Conservation (phyloP, 257 asterid species). For the Solanum okadae region DNA sequence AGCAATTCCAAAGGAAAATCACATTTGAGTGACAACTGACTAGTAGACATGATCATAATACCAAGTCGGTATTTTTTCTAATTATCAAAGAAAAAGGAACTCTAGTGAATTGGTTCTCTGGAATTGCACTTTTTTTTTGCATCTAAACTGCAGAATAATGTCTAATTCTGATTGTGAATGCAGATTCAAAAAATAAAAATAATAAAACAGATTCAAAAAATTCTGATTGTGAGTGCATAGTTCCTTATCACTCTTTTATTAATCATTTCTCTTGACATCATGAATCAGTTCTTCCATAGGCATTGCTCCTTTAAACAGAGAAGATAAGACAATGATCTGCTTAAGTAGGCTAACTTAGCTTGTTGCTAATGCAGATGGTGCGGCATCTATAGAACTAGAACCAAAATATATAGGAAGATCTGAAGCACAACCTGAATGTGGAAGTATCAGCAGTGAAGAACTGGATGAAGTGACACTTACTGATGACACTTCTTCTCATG, state of each 20-base stretch:
- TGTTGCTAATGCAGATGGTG: constrained; percentile 53
- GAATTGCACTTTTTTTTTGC: background rate
- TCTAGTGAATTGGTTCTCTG: background rate
- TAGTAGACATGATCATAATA: background rate
- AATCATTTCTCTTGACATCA: background rate
- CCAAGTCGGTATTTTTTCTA: background rate
- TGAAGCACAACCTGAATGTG: constrained; percentile 47
- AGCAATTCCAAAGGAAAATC: background rate
- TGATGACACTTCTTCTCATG: constrained; percentile 41
- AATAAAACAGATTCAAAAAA: background rate
- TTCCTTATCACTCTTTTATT: background rate
- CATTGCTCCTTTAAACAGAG: background rate
- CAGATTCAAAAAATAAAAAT: background rate
- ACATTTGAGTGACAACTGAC: background rate
- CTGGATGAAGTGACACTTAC: constrained; percentile 38
- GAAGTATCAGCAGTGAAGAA: constrained; percentile 76
- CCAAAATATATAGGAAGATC: constrained; percentile 76
- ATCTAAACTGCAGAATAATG: background rate
- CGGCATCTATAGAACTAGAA: constrained; percentile 71
- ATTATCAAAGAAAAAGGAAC: background rate
- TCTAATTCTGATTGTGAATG: background rate
- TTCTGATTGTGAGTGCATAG: background rate
- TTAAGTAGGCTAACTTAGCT: background rate
- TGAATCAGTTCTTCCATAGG: background rate
- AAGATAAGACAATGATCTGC: background rate